Percentiles rank a stretch among this genome's conserved stretches.
Conservation (phyloP, 2,329 filamentous ascomycete genomes). For the Talaromyces pinophilus region DNA sequence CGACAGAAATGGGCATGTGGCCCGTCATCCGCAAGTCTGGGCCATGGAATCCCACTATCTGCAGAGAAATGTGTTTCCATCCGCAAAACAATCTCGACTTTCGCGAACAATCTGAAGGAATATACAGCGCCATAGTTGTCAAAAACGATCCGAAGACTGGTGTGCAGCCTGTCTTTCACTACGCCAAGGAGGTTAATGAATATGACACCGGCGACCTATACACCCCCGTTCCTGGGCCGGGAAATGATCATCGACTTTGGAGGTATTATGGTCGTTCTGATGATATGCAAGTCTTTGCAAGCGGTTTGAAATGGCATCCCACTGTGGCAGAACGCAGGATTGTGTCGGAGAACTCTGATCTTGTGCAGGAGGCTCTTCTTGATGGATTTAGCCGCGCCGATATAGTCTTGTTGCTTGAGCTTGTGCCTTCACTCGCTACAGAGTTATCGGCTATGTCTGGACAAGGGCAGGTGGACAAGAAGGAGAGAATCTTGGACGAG, state of each 20-base stretch:
- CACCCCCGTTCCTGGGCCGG: constrained; percentile 9
- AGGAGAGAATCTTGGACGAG: background rate
- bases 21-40: constrained; percentile 14
- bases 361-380: constrained; percentile 14
- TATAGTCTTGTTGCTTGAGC: constrained; percentile 14
- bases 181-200: constrained; percentile 5
- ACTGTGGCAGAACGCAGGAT: constrained; percentile 11
- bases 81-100: constrained; percentile 12
- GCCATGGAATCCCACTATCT: constrained; percentile 12
- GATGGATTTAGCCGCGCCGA: background rate
- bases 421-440: background rate
- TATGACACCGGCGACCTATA: constrained; percentile 21
- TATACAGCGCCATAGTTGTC: constrained; percentile 15
- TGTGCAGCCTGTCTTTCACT: constrained; percentile 17
- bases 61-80: constrained; percentile 14
- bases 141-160: background rate
- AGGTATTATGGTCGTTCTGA: constrained; percentile 22
- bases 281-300: constrained; percentile 27
- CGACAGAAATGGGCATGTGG: constrained; percentile 17
- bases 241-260: constrained; percentile 17
- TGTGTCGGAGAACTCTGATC: background rate
- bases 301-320: constrained; percentile 20
- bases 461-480: background rate
- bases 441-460: background rate
- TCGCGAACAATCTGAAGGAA: background rate